Evolutionary conservation across 495 filamentous ascomycete genomes (phyloP).

Genomic region (Penicillium roqueforti): DNA sequence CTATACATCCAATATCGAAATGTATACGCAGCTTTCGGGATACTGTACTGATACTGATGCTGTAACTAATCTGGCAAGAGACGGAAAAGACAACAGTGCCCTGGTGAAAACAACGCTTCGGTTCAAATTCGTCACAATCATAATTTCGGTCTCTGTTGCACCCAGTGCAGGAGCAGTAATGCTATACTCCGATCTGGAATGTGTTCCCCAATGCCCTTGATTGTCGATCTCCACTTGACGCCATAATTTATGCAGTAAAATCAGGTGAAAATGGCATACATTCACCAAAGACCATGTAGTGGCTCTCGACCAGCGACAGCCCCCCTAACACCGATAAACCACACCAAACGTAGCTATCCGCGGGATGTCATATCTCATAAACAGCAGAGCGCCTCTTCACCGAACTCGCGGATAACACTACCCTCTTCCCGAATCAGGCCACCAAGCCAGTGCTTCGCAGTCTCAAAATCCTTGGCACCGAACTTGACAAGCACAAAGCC

Average conservation of each 20-base stretch:
- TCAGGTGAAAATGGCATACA: conserved; percentile 1
- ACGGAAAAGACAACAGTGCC: not conserved
- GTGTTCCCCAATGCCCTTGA: not conserved
- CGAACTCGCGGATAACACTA: conserved; percentile 55
- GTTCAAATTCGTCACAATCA: not conserved
- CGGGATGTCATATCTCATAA: conserved; percentile 33
- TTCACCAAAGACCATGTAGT: not conserved
- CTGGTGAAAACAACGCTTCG: not conserved
- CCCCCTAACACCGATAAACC: not conserved
- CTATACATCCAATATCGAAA: not conserved
- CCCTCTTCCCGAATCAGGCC: conserved; percentile 55
- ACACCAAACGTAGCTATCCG: not conserved
- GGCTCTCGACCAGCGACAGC: conserved; percentile 5
- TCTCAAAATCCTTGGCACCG: conserved; percentile 57
- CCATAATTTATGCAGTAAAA: conserved; percentile 2
- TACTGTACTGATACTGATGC: not conserved
- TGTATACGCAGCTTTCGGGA: not conserved
- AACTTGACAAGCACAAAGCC: conserved; percentile 91
- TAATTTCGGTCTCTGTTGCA: not conserved
- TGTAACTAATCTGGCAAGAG: not conserved
- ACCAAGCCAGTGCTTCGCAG: conserved; percentile 58
- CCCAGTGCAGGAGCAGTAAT: not conserved
- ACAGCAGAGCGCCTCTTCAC: conserved; percentile 59
- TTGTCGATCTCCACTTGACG: not conserved
- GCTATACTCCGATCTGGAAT: not conserved